phyloP scores from a whole-genome alignment of 2,329 filamentous ascomycete species.

The Fusarium albidum region DNA sequence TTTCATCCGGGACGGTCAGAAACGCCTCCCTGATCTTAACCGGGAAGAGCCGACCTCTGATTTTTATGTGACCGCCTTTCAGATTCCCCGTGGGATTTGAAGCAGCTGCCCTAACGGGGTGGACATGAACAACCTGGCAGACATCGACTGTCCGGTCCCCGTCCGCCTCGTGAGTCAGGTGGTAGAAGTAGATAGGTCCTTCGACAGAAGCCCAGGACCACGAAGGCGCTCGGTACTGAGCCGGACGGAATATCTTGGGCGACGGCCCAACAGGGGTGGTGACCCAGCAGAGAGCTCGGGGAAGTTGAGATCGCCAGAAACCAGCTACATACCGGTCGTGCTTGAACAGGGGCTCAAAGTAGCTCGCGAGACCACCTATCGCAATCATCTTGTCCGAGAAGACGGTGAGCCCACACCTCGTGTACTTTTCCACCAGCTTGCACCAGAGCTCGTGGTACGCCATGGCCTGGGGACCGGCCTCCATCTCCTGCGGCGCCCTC shows the following conservation, averaged over 20 bases:
- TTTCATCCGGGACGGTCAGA: neutral
- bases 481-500: no score
- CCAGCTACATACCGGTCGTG: slow-evolving; percentile 3
- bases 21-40: neutral
- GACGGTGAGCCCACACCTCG: neutral
- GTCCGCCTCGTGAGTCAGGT: no score
- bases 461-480: no score
- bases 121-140: neutral
- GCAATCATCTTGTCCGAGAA: slow-evolving; percentile 8
- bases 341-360: neutral
- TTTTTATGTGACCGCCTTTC: neutral
- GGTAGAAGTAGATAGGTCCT: neutral
- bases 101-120: neutral
- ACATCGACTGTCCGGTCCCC: no score
- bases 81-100: neutral
- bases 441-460: neutral
- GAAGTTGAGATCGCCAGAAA: neutral
- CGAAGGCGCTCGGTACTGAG: slow-evolving; percentile 7
- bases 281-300: neutral
- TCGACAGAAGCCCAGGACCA: slow-evolving; percentile 14
- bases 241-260: neutral
- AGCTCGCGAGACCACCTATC: neutral
- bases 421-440: neutral
- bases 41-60: neutral
- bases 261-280: no score